Base-by-base conservation (phyloP, 2,329 filamentous ascomycete species). In the Cercospora sp. region DNA sequence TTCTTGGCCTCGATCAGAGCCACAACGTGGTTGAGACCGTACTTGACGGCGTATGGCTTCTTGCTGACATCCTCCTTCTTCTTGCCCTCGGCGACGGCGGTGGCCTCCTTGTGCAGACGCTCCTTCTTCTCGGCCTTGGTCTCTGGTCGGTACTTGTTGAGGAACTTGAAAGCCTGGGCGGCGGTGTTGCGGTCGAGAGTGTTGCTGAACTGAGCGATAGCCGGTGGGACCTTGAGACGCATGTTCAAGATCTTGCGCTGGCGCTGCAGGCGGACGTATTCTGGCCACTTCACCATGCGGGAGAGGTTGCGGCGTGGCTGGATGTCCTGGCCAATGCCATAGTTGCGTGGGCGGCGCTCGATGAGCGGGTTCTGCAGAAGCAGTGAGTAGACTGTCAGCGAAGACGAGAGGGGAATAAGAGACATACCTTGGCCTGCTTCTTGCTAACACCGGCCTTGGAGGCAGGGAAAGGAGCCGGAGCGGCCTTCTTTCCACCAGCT, bases 51-150 rank as follows among this genome's bases (percentile, higher is more conserved):
- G 86, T 97, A 99, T 80, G 95, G 95, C 92, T 99, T 99, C 93
- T 98, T 98, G 91, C 89, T 92, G 82, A 97, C 94, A 80, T 97
- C 94, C 89, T 99, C 96, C 92, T 98, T 98, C 92, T 98, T 99
- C 92, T 98, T 97, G 84, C 96, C 95, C 85, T 98, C 94, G 83
- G 93, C 90, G 83, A 99, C 89, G 80, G 95, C 96, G 79, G 94
- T 97, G 74, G 96, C 95, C 89, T 99, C 95, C 89, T 97, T 93
- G 83, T 92, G 89, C 75, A 99, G 88, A 86, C 95, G 93, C 88
- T 99, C 96, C 90, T 98, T 99, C 93, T 99, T 99, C 91, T 98
- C 94, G 79, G 88, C 86, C 90, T 97, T 98, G 84, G 92, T 96
- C 89, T 99, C 95, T 77, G 95, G 95, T 79, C 94, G 93, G 91